Percentiles rank a stretch among this genome's conserved stretches.
Conservation (phyloP, 1,284 basidiomycete species). For the Inonotus hispidus region DNA sequence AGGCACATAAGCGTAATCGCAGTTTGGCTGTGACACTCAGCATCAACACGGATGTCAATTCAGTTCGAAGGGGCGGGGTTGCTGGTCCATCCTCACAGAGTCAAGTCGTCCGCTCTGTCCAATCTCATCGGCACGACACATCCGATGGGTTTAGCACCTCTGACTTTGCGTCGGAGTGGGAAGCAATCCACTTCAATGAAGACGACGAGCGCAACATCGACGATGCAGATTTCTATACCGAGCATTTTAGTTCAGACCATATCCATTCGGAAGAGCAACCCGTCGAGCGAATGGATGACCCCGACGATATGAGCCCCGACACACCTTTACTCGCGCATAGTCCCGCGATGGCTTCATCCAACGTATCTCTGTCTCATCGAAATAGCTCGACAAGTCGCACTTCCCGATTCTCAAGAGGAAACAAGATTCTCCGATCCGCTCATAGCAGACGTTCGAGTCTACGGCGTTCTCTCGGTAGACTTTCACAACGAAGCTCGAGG, state of each 20-base stretch:
- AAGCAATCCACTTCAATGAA: not conserved
- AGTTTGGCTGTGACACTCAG: constrained; percentile 9
- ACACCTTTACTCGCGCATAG: constrained; percentile 12
- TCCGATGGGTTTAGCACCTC: not conserved
- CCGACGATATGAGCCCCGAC: not conserved
- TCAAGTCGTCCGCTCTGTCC: not conserved
- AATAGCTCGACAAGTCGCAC: not conserved
- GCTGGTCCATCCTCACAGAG: not conserved
- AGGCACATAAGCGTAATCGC: constrained; percentile 1
- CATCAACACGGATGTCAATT: constrained; percentile 7
- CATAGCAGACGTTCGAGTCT: constrained; percentile 9
- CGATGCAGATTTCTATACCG: constrained; percentile 7
- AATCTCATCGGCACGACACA: not conserved
- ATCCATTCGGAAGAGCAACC: not conserved
- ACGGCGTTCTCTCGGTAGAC: constrained; percentile 2
- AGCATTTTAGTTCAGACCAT: constrained; percentile 4
- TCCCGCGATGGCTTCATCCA: constrained; percentile 12
- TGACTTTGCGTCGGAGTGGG: not conserved
- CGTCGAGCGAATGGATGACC: not conserved
- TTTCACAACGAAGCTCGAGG: constrained; percentile 1
- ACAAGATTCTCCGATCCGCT: constrained; percentile 13
- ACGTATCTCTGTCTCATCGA: constrained; percentile 5
- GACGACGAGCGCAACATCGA: not conserved
- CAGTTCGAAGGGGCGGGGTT: not conserved
- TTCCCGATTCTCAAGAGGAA: constrained; percentile 4